Base-by-base conservation (phyloP, 1,284 basidiomycete species). In the Tylopilus sp. region DNA sequence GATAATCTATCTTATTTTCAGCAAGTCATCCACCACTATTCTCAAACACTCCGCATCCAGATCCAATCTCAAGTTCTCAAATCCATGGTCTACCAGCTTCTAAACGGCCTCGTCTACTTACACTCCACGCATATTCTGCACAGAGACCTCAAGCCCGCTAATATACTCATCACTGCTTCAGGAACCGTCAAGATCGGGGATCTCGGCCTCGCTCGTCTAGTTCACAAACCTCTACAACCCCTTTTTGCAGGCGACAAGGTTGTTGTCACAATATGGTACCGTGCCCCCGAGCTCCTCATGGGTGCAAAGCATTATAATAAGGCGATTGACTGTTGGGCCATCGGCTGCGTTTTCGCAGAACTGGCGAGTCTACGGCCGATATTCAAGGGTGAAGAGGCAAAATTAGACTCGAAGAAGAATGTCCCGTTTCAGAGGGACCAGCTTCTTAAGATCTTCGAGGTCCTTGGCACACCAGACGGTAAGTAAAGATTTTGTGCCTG, bases 261-360 rank as follows among this genome's bases (percentile, higher is more conserved):
- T 11, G 97, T 99, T 30, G 97, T 99, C 2, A 99, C 97, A 0
- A 98, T 99, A 59, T 99, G 96, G 96, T 99, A 99, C 63, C 87
- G 96, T 40, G 92, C 94, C 2, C 96, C 96, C 0, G 96, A 99
- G 67, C 80, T 98, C 3, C 78, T 98, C 9, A 78, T 98, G 65
- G 96, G 96, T 12, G 92, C 95, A 2, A 90, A 94, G 53, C 96
- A 99, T 68, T 99, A 99, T 68, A 95, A 95, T 47, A 92, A 92
- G 53, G 91, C 94, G 1, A 86, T 99, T 37, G 93, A 97, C 61
- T 84, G 91, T 49, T 97, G 96, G 96, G 93, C 95, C 6, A 84
- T 97, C 3, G 96, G 95, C 0, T 99, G 96, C 64, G 97, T 99
- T 47, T 88, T 96, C 72, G 97, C 95, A 3, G 97, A 99, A 67